Evolutionary conservation across 2,329 filamentous ascomycete genomes (phyloP).

Genomic region (Paraconiothyrium sp.): DNA sequence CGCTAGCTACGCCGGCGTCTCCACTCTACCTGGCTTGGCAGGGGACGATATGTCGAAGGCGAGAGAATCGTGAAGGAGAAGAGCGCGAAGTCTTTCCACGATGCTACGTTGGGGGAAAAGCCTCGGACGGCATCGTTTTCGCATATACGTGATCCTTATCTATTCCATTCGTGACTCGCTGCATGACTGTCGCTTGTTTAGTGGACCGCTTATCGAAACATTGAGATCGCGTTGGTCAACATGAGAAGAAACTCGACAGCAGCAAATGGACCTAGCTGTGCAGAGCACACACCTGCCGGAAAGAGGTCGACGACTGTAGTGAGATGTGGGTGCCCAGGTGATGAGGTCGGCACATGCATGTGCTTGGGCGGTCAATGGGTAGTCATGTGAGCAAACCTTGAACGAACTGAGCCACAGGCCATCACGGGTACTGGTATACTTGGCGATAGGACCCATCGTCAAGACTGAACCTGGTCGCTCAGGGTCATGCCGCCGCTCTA

Average conservation of each 20-base stretch:
- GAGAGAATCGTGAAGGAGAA: constrained; percentile 21
- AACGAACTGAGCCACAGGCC: background rate
- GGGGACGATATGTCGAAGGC: constrained; percentile 29
- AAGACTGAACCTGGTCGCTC: background rate
- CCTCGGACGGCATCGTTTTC: background rate
- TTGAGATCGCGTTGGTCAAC: background rate
- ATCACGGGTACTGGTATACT: background rate
- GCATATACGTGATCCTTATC: constrained; percentile 3
- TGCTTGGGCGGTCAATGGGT: background rate
- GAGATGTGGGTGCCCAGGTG: background rate
- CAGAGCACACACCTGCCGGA: constrained; percentile 13
- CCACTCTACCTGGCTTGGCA: constrained; percentile 39
- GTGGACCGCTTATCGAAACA: background rate
- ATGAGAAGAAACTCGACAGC: background rate
- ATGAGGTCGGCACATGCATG: background rate
- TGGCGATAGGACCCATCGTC: background rate
- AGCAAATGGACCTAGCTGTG: background rate
- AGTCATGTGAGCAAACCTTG: background rate
- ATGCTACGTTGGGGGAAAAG: constrained; percentile 20
- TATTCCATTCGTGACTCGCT: constrained; percentile 4
- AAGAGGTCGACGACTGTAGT: constrained; percentile 18
- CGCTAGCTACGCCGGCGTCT: constrained; percentile 22
- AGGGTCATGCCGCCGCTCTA: background rate
- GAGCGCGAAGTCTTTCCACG: constrained; percentile 5
- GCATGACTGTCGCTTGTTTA: constrained; percentile 6